Evolutionary conservation across 768 basidiomycete species (phyloP).

Genomic region (Phallus indusiatus): DNA sequence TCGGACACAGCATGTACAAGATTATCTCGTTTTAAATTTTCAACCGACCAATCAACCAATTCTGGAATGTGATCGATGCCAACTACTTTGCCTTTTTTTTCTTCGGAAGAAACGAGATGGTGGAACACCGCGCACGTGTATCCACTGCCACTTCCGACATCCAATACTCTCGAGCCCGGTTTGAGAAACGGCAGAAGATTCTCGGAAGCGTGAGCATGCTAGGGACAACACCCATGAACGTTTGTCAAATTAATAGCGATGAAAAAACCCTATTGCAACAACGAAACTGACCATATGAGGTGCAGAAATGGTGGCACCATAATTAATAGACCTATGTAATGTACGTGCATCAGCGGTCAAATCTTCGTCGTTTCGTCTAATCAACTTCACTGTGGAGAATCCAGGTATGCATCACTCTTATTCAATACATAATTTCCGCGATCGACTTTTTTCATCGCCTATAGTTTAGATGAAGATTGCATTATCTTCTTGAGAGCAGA

Average conservation of each 20-base stretch:
- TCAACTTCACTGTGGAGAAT: conserved; percentile 28
- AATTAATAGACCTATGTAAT: conserved; percentile 52
- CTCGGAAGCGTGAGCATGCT: conserved; percentile 84
- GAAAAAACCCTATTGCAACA: neutral
- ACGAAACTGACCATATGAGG: conserved; percentile 73
- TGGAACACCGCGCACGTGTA: conserved; percentile 79
- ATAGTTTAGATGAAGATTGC: neutral
- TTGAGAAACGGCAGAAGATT: conserved; percentile 63
- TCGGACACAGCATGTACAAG: conserved; percentile 41
- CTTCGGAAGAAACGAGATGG: conserved; percentile 47
- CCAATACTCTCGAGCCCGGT: conserved; percentile 69
- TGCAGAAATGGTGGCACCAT: conserved; percentile 89
- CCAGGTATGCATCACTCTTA: conserved; percentile 20
- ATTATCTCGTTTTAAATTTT: conserved; percentile 62
- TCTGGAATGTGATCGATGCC: conserved; percentile 89
- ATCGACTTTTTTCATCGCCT: conserved; percentile 68
- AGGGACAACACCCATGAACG: neutral
- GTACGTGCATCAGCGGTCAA: neutral
- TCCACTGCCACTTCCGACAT: conserved; percentile 84
- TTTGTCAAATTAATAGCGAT: neutral
- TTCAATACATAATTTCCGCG: conserved; percentile 55
- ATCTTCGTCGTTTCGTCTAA: neutral
- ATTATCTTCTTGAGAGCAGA: neutral
- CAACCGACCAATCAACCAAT: conserved; percentile 58
- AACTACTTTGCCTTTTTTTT: conserved; percentile 49